Evolutionary conservation across 2,329 filamentous ascomycete genomes (phyloP).

Genomic region (Chaetoscypha palmicola): DNA sequence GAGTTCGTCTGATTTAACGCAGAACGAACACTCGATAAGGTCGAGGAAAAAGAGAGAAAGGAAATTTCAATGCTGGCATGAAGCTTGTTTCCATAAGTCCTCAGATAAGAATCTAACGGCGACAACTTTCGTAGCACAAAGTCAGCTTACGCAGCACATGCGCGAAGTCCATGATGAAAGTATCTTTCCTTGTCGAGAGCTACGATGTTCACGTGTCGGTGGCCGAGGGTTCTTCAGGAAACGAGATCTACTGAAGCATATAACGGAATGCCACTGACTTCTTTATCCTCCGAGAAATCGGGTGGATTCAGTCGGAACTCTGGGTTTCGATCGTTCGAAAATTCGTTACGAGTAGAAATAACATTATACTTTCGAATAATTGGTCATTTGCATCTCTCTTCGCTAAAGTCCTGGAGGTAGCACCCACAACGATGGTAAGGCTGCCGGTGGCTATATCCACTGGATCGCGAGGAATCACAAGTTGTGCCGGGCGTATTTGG

Average conservation of each 20-base stretch:
- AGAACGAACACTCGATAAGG: background rate
- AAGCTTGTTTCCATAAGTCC: conserved; percentile 1
- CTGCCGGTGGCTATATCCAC: too few relatives aligned
- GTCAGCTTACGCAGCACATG: conserved; percentile 32
- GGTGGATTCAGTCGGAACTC: background rate
- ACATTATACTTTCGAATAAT: too few relatives aligned
- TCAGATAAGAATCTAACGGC: background rate
- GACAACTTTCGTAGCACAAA: conserved; percentile 8
- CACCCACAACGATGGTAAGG: too few relatives aligned
- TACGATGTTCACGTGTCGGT: conserved; percentile 21
- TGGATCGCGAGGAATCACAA: too few relatives aligned
- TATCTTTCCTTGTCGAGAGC: conserved; percentile 27
- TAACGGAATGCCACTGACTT: conserved; percentile 6
- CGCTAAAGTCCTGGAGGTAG: too few relatives aligned
- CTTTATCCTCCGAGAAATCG: background rate
- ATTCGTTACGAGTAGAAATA: too few relatives aligned
- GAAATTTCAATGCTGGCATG: conserved; percentile 3
- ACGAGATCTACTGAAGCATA: conserved; percentile 13
- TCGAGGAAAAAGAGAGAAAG: background rate
- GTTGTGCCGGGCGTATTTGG: too few relatives aligned
- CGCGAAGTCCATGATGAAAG: conserved; percentile 31
- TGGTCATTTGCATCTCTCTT: too few relatives aligned
- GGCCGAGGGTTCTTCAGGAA: conserved; percentile 12
- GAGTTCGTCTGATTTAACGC: background rate
- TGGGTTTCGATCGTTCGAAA: too few relatives aligned